A percentile compares a stretch with the other conserved stretches of the same genome.
Conservation (phyloP, 768 basidiomycete genomes). For the Pleurotus citrinopileatus region DNA sequence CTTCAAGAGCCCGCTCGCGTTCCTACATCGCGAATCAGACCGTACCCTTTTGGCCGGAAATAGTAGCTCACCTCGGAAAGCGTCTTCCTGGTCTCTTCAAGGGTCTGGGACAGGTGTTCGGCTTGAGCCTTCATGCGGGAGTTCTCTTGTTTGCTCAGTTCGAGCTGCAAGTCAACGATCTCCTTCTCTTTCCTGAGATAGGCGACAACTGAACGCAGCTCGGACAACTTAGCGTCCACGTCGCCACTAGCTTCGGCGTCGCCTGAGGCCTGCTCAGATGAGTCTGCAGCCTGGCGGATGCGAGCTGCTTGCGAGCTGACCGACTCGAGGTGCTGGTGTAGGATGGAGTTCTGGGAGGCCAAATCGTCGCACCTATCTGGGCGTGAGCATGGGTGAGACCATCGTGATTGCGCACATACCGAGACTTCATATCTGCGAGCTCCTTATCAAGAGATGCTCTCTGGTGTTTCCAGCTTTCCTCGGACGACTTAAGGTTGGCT, state of each 20-base stretch:
- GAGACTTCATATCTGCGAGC: conserved; percentile 61
- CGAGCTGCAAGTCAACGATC: conserved; percentile 84
- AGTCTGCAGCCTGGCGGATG: conserved; percentile 70
- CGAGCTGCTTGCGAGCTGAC: conserved; percentile 79
- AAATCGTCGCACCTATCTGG: conserved; percentile 66
- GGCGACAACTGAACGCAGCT: conserved; percentile 73
- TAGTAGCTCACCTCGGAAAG: conserved; percentile 58
- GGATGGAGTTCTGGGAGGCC: conserved; percentile 66
- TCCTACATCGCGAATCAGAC: conserved; percentile 46
- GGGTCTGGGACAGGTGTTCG: conserved; percentile 64
- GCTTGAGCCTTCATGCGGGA: conserved; percentile 70
- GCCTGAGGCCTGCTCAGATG: conserved; percentile 36
- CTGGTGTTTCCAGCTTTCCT: conserved; percentile 80
- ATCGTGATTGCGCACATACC: conserved; percentile 56
- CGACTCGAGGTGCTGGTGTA: conserved; percentile 83
- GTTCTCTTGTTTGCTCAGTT: conserved; percentile 75
- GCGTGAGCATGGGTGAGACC: neutral
- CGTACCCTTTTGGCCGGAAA: no score
- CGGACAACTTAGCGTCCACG: conserved; percentile 61
- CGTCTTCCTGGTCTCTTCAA: conserved; percentile 68
- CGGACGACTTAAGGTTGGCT: conserved; percentile 68
- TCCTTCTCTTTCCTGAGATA: conserved; percentile 91
- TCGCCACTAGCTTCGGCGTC: conserved; percentile 49
- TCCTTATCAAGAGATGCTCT: conserved; percentile 78
- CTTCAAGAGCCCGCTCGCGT: conserved; percentile 72